Percentiles rank a stretch among this genome's conserved stretches.
phyloP scores from a whole-genome alignment of 768 basidiomycete species.

The Naganishia onofrii region DNA sequence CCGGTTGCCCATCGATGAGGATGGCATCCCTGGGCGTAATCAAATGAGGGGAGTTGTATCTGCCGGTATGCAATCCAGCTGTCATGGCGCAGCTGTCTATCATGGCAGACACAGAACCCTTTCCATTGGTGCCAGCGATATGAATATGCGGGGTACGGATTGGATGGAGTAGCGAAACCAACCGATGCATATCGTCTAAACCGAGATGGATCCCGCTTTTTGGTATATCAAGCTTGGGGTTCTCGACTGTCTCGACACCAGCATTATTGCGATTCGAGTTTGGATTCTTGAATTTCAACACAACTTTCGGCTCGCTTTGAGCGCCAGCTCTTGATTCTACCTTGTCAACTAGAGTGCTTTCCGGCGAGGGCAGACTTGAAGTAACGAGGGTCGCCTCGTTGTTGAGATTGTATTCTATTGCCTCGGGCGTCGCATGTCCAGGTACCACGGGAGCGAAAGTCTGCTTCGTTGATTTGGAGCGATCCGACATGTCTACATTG shows the following conservation, averaged over 20 bases:
- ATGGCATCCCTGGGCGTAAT: slow-evolving; percentile 74
- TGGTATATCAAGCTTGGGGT: background rate
- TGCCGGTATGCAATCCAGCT: slow-evolving; percentile 64
- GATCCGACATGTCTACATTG: background rate
- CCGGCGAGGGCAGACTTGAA: background rate
- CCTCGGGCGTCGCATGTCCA: background rate
- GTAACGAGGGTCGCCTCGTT: background rate
- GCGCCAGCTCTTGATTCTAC: background rate
- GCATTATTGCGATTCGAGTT: background rate
- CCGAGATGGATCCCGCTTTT: slow-evolving; percentile 47
- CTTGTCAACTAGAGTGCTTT: background rate
- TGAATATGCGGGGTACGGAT: slow-evolving; percentile 81
- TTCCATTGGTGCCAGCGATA: slow-evolving; percentile 93
- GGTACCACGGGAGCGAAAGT: background rate
- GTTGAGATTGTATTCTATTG: background rate
- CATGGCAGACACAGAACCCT: slow-evolving; percentile 85
- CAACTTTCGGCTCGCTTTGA: background rate
- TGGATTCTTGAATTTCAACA: slow-evolving; percentile 20
- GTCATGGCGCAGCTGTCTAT: slow-evolving; percentile 70
- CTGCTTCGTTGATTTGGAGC: no score
- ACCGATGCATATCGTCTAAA: slow-evolving; percentile 49
- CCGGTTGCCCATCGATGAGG: slow-evolving; percentile 61
- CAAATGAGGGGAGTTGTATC: slow-evolving; percentile 92
- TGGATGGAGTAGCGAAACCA: slow-evolving; percentile 61
- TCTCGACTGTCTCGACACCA: background rate